Percentiles rank a stretch among this genome's conserved stretches.
Conservation (phyloP, 306 rosid genomes). For the Inga leiocalycina region DNA sequence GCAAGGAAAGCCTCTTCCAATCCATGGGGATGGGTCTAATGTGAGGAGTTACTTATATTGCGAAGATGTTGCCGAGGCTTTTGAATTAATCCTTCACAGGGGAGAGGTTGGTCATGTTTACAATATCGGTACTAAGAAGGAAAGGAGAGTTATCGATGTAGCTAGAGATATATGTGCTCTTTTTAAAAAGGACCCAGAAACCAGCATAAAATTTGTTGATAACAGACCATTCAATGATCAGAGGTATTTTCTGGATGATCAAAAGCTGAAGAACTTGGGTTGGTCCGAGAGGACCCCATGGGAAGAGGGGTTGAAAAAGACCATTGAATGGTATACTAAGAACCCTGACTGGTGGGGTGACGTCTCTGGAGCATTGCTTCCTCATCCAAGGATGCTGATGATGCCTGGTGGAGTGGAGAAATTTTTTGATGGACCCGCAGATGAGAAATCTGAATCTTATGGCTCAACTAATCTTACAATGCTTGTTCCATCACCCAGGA, state of each 20-base stretch:
- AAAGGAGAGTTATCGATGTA: slow-evolving; percentile 65
- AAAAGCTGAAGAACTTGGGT: slow-evolving; percentile 72
- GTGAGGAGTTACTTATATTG: slow-evolving; percentile 67
- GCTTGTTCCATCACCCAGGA: slow-evolving; percentile 68
- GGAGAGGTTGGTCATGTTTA: slow-evolving; percentile 71
- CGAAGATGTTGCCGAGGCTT: slow-evolving; percentile 76
- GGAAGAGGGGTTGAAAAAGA: slow-evolving; percentile 86
- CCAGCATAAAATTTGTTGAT: slow-evolving; percentile 53
- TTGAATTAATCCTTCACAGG: slow-evolving; percentile 64
- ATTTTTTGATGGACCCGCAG: slow-evolving; percentile 62
- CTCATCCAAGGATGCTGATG: slow-evolving; percentile 92
- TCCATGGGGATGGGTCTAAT: slow-evolving; percentile 71
- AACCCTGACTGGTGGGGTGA: slow-evolving; percentile 95
- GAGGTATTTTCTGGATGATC: slow-evolving; percentile 65
- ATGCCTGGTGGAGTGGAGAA: slow-evolving; percentile 85
- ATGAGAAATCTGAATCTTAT: slow-evolving; percentile 44
- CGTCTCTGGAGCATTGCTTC: slow-evolving; percentile 82
- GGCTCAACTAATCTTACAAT: slow-evolving; percentile 56
- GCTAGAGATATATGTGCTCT: slow-evolving; percentile 61
- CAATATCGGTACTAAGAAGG: slow-evolving; percentile 64
- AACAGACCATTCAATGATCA: slow-evolving; percentile 68
- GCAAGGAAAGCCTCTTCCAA: slow-evolving; percentile 66
- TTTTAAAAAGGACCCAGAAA: slow-evolving; percentile 40
- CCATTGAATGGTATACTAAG: slow-evolving; percentile 76
- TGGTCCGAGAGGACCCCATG: slow-evolving; percentile 81